Percentiles rank a stretch among this genome's conserved stretches.
Evolutionary conservation across 1,284 basidiomycete species (phyloP).

Genomic region (Apiotrichum sp.): DNA sequence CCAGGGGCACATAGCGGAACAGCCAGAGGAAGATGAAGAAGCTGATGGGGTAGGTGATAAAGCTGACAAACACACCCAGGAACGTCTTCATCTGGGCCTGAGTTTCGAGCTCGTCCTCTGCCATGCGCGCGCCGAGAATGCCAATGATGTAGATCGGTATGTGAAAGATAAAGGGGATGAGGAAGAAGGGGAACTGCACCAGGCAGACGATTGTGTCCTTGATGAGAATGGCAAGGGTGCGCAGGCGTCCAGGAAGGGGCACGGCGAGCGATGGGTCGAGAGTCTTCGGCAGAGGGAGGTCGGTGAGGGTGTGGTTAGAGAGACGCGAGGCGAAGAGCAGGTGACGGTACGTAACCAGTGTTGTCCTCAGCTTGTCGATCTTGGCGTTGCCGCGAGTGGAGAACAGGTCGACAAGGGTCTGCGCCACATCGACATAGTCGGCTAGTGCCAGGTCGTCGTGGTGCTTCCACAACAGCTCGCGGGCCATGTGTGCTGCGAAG

Average conservation of each 20-base stretch:
- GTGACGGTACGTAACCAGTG: conserved; percentile 76
- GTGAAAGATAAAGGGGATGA: conserved; percentile 74
- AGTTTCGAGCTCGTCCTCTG: conserved; percentile 74
- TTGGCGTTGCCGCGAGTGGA: conserved; percentile 56
- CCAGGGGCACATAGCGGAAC: conserved; percentile 60
- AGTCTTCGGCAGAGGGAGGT: conserved; percentile 59
- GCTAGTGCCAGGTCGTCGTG: conserved; percentile 66
- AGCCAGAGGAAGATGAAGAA: conserved; percentile 79
- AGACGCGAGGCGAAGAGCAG: conserved; percentile 75
- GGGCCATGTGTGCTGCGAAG: conserved; percentile 77
- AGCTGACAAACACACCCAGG: conserved; percentile 66
- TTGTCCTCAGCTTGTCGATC: conserved; percentile 58
- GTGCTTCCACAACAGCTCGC: conserved; percentile 79
- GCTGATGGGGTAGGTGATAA: conserved; percentile 67
- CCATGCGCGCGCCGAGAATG: conserved; percentile 63
- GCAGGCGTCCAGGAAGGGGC: conserved; percentile 70
- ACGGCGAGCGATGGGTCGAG: conserved; percentile 68
- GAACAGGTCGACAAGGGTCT: conserved; percentile 83
- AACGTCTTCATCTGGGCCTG: conserved; percentile 89
- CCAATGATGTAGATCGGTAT: conserved; percentile 75
- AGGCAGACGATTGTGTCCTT: conserved; percentile 66
- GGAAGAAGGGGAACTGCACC: conserved; percentile 75
- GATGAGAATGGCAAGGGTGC: conserved; percentile 68
- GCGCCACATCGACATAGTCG: conserved; percentile 74
- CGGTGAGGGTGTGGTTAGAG: conserved; percentile 71